Evolutionary conservation across 1,284 basidiomycete species (phyloP).

Genomic region (Thelephora terrestris): DNA sequence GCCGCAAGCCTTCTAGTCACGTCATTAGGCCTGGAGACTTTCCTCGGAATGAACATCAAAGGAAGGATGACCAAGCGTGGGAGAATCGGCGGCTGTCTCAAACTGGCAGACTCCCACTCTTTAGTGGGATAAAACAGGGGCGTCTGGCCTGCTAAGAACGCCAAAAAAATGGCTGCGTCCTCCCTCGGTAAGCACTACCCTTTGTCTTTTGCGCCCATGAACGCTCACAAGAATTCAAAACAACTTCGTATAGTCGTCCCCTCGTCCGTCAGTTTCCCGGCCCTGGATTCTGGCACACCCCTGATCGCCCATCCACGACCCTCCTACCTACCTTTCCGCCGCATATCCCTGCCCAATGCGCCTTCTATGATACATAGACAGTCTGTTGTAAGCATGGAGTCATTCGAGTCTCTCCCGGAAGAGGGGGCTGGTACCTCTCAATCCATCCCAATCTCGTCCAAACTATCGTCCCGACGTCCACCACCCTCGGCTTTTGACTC

Average conservation of each 20-base stretch:
- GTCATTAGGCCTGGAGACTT: too few relatives aligned
- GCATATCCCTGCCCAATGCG: conserved; percentile 63
- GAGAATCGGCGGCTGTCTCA: background rate
- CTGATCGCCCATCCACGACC: conserved; percentile 17
- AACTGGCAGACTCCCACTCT: background rate
- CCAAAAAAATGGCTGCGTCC: background rate
- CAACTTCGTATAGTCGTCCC: background rate
- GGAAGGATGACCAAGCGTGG: conserved; percentile 1
- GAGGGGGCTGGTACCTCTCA: conserved; percentile 16
- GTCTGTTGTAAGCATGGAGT: conserved; percentile 57
- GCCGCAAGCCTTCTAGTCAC: too few relatives aligned
- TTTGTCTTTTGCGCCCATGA: background rate
- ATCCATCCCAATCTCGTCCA: conserved; percentile 10
- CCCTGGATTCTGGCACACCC: conserved; percentile 1
- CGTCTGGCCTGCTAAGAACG: background rate
- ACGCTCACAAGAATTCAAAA: background rate
- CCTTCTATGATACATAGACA: conserved; percentile 45
- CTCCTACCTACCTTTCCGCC: conserved; percentile 55
- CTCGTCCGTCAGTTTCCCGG: conserved; percentile 1
- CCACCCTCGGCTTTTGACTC: conserved; percentile 22
- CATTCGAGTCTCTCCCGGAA: conserved; percentile 58
- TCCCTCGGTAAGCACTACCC: background rate
- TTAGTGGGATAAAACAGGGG: background rate
- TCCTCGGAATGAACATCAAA: background rate
- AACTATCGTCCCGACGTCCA: conserved; percentile 1